A percentile compares a stretch with the other conserved stretches of the same genome.
These are phyloP conservation scores for Colletotrichum tabaci DNA, from an alignment of 2,329 filamentous ascomycete species.

Conservation along the genomic window DNA sequence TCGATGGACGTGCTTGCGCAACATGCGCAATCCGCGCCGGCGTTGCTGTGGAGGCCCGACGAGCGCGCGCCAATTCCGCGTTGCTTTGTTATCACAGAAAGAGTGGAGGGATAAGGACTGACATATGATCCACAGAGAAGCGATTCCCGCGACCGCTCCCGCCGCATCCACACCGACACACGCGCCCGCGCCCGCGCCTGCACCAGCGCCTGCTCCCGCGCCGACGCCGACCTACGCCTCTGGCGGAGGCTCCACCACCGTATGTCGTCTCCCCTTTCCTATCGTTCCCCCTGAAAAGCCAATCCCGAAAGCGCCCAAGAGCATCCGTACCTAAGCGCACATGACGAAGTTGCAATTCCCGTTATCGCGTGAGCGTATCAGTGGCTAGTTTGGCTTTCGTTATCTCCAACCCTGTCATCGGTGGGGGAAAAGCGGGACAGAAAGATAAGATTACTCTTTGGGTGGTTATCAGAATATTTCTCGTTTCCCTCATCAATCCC, in stretches of 20 bases:
- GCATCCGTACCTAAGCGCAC: conserved; percentile 1
- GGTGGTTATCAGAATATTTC: conserved; percentile 14
- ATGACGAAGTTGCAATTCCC: conserved; percentile 10
- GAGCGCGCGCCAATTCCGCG: conserved; percentile 4
- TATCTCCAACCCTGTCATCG: conserved; percentile 7
- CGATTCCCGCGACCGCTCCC: conserved; percentile 33
- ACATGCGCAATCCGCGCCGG: not conserved
- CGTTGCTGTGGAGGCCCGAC: not conserved
- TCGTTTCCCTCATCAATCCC: conserved; percentile 14
- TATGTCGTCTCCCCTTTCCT: conserved; percentile 18
- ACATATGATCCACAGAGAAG: conserved; percentile 36
- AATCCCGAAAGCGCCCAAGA: conserved; percentile 6
- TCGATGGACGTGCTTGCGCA: not conserved
- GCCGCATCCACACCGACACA: conserved; percentile 29
- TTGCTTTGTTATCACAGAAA: not conserved
- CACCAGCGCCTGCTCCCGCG: conserved; percentile 26
- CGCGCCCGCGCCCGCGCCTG: conserved; percentile 12
- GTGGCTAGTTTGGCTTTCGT: conserved; percentile 6
- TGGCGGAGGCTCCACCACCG: conserved; percentile 32
- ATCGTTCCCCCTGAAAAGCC: conserved; percentile 18
- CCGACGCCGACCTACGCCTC: conserved; percentile 37
- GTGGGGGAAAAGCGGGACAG: conserved; percentile 10
- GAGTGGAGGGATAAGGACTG: conserved; percentile 32
- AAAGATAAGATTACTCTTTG: conserved; percentile 9
- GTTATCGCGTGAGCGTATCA: conserved; percentile 12